Conservation (phyloP, 371 early-diverging fungal species). For the Mortierella sp. region DNA sequence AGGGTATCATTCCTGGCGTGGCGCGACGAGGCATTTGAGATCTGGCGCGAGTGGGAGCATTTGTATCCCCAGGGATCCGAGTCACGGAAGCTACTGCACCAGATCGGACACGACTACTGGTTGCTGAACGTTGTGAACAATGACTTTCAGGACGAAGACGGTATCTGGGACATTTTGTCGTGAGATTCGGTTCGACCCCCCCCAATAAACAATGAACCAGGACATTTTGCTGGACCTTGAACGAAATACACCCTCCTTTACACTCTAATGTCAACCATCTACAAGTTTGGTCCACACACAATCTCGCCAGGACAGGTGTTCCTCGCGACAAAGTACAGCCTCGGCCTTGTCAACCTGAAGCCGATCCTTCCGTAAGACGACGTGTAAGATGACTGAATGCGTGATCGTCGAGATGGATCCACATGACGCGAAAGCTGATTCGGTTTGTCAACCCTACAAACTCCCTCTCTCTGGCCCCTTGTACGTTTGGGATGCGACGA, state of each 20-base stretch:
- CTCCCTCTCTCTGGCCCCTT: too few relatives aligned
- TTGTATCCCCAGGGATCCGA: conserved; percentile 72
- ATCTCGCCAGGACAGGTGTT: conserved; percentile 80
- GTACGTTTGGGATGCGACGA: too few relatives aligned
- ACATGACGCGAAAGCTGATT: too few relatives aligned
- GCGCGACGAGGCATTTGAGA: conserved; percentile 89
- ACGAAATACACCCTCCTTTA: too few relatives aligned
- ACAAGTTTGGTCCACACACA: conserved; percentile 70
- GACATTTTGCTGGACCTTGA: too few relatives aligned
- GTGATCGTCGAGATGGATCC: too few relatives aligned
- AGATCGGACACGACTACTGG: conserved; percentile 80
- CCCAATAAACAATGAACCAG: too few relatives aligned
- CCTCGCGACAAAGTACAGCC: conserved; percentile 69
- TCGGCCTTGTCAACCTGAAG: conserved; percentile 90
- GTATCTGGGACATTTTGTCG: conserved; percentile 46
- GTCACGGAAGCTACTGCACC: conserved; percentile 66
- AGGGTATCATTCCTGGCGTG: conserved; percentile 89
- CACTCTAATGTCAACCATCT: conserved; percentile 16
- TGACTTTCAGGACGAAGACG: conserved; percentile 75
- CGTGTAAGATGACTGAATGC: too few relatives aligned
- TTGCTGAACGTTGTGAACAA: conserved; percentile 94
- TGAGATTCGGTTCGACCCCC: neutral
- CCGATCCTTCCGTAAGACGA: conserved; percentile 79
- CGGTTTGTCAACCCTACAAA: too few relatives aligned
- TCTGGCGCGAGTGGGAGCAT: conserved; percentile 92